These are phyloP conservation scores for Trichoderma harzianum DNA, from an alignment of 2,329 filamentous ascomycete genomes.

Conservation along the genomic window DNA sequence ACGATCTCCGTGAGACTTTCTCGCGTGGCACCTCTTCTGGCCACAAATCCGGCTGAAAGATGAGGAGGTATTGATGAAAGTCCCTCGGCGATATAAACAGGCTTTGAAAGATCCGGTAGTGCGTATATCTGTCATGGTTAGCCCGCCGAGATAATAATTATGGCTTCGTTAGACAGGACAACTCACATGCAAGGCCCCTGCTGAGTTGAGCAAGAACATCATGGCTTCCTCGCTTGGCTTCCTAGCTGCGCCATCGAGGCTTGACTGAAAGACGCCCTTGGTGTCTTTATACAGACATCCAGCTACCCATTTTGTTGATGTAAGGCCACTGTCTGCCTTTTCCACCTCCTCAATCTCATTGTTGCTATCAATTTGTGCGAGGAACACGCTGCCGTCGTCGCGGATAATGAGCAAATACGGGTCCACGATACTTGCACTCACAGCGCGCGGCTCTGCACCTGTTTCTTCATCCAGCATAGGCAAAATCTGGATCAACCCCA, in stretches of 20 bases:
- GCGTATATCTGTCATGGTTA: constrained; percentile 61
- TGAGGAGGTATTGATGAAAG: constrained; percentile 74
- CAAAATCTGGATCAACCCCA: constrained; percentile 85
- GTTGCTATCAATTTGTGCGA: constrained; percentile 72
- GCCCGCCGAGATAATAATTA: not conserved
- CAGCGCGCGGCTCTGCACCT: constrained; percentile 72
- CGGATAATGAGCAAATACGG: constrained; percentile 80
- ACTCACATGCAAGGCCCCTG: constrained; percentile 72
- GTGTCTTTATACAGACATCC: constrained; percentile 79
- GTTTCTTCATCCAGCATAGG: constrained; percentile 91
- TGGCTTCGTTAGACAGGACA: not conserved
- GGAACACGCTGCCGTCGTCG: constrained; percentile 75
- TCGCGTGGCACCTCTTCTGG: constrained; percentile 66
- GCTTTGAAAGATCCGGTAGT: constrained; percentile 67
- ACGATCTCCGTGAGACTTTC: constrained; percentile 76
- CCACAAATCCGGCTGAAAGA: constrained; percentile 66
- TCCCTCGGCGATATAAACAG: constrained; percentile 72
- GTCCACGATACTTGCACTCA: constrained; percentile 80
- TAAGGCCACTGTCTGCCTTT: constrained; percentile 54
- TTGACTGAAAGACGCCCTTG: constrained; percentile 50
- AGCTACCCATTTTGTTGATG: constrained; percentile 70
- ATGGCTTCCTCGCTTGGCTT: constrained; percentile 53
- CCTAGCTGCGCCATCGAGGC: constrained; percentile 37
- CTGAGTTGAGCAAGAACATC: constrained; percentile 72
- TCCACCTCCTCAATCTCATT: constrained; percentile 84